These are phyloP conservation scores for Eimeria falciformis DNA, from an alignment of 169 alveolate species.

Conservation along the genomic window DNA sequence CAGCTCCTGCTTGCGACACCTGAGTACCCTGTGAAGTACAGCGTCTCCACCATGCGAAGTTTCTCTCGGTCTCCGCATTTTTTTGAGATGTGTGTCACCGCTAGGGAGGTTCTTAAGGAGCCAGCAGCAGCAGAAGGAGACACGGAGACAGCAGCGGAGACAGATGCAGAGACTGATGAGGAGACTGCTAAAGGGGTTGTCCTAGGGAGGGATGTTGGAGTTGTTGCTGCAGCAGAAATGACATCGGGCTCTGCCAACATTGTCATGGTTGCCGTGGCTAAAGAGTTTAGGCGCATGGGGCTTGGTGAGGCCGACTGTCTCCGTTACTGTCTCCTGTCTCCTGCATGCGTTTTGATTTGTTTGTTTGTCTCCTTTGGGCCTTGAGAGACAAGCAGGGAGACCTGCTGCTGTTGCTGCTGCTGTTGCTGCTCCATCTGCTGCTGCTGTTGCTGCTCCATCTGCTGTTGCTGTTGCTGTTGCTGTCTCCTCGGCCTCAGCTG, in stretches of 20 bases:
- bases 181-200: not conserved
- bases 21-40: constrained; percentile 61
- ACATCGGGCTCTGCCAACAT: not conserved
- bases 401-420: constrained; percentile 27
- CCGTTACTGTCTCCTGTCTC: not conserved
- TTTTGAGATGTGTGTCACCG: constrained; percentile 32
- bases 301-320: constrained; percentile 17
- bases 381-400: not conserved
- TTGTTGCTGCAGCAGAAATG: constrained; percentile 15
- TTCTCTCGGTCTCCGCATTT: constrained; percentile 18
- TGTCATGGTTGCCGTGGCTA: constrained; percentile 57
- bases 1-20: constrained; percentile 37
- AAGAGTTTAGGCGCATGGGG: not conserved
- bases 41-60: not conserved
- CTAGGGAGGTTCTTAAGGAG: not conserved
- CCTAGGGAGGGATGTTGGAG: constrained; percentile 38
- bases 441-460: constrained; percentile 9
- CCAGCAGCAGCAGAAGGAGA: not conserved
- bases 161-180: no score
- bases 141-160: not conserved
- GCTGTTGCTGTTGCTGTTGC: not conserved
- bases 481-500: no score
- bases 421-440: not conserved
- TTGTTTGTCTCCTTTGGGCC: not conserved
- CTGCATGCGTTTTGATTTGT: not conserved